These are phyloP conservation scores for Paracoccidioides brasiliensis DNA, from an alignment of 2,329 filamentous ascomycete species.

Conservation along the genomic window DNA sequence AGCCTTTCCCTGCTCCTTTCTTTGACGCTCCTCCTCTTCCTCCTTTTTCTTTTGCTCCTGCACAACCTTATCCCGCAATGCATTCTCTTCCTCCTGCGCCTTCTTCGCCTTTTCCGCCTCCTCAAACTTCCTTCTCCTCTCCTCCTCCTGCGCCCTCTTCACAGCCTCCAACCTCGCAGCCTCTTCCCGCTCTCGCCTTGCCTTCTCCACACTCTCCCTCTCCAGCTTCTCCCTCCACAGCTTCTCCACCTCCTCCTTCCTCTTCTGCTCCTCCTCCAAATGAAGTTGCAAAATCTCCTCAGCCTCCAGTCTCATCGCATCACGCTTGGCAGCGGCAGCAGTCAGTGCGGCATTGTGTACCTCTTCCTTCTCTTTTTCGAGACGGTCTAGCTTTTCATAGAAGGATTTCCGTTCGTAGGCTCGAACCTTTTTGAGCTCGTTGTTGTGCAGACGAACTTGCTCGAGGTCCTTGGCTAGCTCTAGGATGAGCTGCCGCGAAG, in stretches of 20 bases:
- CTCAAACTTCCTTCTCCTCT: slow-evolving; percentile 35
- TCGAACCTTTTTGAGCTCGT: slow-evolving; percentile 32
- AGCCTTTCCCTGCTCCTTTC: slow-evolving; percentile 20
- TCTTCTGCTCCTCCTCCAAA: slow-evolving; percentile 26
- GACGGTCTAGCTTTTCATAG: slow-evolving; percentile 48
- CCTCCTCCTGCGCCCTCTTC: slow-evolving; percentile 32
- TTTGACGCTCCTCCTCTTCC: slow-evolving; percentile 19
- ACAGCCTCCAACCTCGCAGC: slow-evolving; percentile 12
- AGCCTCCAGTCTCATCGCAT: slow-evolving; percentile 46
- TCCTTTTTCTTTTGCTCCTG: slow-evolving; percentile 19
- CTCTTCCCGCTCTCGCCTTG: slow-evolving; percentile 17
- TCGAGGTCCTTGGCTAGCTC: slow-evolving; percentile 31
- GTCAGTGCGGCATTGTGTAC: slow-evolving; percentile 54
- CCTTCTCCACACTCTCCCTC: slow-evolving; percentile 23
- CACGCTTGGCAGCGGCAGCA: slow-evolving; percentile 52
- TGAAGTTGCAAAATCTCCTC: slow-evolving; percentile 31
- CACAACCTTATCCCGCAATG: slow-evolving; percentile 12
- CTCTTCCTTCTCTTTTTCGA: slow-evolving; percentile 49
- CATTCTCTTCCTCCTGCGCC: slow-evolving; percentile 22
- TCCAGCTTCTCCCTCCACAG: slow-evolving; percentile 31
- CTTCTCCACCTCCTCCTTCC: slow-evolving; percentile 26
- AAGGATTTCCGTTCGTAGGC: slow-evolving; percentile 33
- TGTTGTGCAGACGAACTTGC: slow-evolving; percentile 29
- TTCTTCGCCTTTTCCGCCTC: slow-evolving; percentile 37
- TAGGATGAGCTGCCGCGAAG: slow-evolving; percentile 27